These are phyloP conservation scores for Magnusiomyces fungicola DNA, from an alignment of 1,139 yeast genomes.

Conservation along the genomic window DNA sequence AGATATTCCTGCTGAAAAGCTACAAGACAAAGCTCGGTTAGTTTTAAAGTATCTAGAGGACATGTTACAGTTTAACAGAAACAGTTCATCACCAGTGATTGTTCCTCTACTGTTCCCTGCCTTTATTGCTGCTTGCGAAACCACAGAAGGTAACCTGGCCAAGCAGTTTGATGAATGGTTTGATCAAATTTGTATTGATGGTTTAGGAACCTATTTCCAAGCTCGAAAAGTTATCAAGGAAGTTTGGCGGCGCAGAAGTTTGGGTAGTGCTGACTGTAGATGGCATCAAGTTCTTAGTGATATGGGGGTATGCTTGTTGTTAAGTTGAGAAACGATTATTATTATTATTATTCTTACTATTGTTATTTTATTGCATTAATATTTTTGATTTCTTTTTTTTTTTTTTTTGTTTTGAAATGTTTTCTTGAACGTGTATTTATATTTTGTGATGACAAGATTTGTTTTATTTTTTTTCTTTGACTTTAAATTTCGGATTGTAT, in stretches of 20 bases:
- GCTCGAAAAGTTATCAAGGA: constrained; percentile 79
- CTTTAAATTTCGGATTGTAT: no score
- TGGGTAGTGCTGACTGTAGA: constrained; percentile 50
- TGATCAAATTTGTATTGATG: constrained; percentile 64
- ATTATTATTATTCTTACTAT: no score
- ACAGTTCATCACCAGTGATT: constrained; percentile 50
- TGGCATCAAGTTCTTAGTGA: constrained; percentile 78
- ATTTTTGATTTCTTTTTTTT: no score
- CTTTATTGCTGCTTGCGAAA: constrained; percentile 82
- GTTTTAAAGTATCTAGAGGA: constrained; percentile 61
- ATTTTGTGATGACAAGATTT: constrained; percentile 9
- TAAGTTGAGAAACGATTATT: constrained; percentile 37
- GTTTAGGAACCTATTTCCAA: constrained; percentile 80
- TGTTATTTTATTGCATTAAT: no score
- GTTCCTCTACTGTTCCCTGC: constrained; percentile 87
- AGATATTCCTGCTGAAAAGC: constrained; percentile 42
- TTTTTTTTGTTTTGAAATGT: neutral
- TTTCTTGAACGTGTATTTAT: neutral
- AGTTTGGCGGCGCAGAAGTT: constrained; percentile 71
- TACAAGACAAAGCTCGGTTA: constrained; percentile 54
- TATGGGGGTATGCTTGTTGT: constrained; percentile 82
- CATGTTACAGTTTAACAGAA: constrained; percentile 45
- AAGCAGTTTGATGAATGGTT: constrained; percentile 73
- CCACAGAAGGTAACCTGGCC: constrained; percentile 51
- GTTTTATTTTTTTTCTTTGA: no score